Evolutionary conservation across 2,329 filamentous ascomycete genomes (phyloP), one percentile per base, ranked within the genome.

Genomic region (Aspergillus intermedius): DNA sequence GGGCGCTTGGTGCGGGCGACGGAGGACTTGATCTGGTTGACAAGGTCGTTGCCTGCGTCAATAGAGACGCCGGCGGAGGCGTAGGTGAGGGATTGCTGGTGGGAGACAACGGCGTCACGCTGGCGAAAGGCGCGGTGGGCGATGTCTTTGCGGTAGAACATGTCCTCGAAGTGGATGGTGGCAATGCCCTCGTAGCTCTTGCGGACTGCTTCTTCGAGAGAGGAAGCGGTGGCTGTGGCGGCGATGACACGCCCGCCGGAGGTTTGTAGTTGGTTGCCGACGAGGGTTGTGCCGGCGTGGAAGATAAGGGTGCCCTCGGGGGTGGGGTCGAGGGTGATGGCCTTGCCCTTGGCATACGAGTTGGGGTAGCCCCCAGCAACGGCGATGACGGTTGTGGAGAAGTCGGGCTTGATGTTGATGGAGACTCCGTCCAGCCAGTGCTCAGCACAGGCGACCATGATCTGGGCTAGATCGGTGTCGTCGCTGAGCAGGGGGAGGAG

Each of bases 71-170:
- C 93, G 2, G 93, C 90, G 45, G 88, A 82, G 7, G 91, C 93
- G 65, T 98, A 98, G 6, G 93, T 97, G 66, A 98, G 79, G 46
- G 65, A 64, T 43, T 66, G 55, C 34, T 54, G 48, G 10, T 19
- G 17, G 41, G 53, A 50, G 12, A 55, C 41, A 43, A 56, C 56
- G 43, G 58, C 49, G 45, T 61, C 56, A n/a, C 60, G 61, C 45
- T 66, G 62, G 40, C 64, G 64, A 63, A 75, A 74, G 12, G 73
- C 73, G 28, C 87, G 82, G 70, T 91, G 83, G 10, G 89, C 93
- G 67, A 98, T 97, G 55, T 97, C 93, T 69, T 84, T 93, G 58
- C 91, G 82, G 75, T 82, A 96, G 71, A 95, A 91, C 84, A 94
- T 94, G 58, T 84, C 84, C 47, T 91, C 82, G 58, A 96, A 96